Evolutionary conservation across 768 basidiomycete species (phyloP).

Genomic region (Psilocybe cyanescens): DNA sequence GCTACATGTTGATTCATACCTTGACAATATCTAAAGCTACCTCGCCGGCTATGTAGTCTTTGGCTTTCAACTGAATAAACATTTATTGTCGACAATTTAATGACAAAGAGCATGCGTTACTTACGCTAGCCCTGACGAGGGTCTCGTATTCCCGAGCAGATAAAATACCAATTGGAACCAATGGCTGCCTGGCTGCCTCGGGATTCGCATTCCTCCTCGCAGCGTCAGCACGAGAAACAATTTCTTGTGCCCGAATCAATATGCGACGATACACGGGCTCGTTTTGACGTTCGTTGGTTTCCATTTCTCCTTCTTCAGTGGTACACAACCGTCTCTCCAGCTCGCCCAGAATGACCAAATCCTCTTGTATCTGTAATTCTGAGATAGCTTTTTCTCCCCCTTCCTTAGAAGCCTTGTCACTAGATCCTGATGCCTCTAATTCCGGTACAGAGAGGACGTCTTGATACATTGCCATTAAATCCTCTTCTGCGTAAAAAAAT

Average conservation of each 20-base stretch:
- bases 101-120: slow-evolving; percentile 8
- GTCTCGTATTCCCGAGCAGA: slow-evolving; percentile 57
- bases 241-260: slow-evolving; percentile 35
- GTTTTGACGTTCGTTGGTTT: slow-evolving; percentile 7
- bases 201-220: slow-evolving; percentile 22
- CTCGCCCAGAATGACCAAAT: slow-evolving; percentile 35
- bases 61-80: slow-evolving; percentile 43
- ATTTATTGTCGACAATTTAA: background rate
- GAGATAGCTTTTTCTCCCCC: slow-evolving; percentile 21
- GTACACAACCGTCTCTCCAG: slow-evolving; percentile 37
- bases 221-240: slow-evolving; percentile 36
- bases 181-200: slow-evolving; percentile 15
- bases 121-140: slow-evolving; percentile 53
- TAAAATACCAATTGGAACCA: slow-evolving; percentile 49
- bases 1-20: slow-evolving; percentile 27
- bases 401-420: slow-evolving; percentile 17
- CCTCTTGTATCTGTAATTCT: slow-evolving; percentile 31
- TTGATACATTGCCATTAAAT: slow-evolving; percentile 45
- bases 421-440: slow-evolving; percentile 9
- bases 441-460: slow-evolving; percentile 43
- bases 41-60: slow-evolving; percentile 55
- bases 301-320: slow-evolving; percentile 5
- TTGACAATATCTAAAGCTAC: slow-evolving; percentile 58
- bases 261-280: slow-evolving; percentile 35
- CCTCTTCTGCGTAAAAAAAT: slow-evolving; percentile 44